phyloP scores from a whole-genome alignment of 768 basidiomycete genomes.

The Mycena galericulata region DNA sequence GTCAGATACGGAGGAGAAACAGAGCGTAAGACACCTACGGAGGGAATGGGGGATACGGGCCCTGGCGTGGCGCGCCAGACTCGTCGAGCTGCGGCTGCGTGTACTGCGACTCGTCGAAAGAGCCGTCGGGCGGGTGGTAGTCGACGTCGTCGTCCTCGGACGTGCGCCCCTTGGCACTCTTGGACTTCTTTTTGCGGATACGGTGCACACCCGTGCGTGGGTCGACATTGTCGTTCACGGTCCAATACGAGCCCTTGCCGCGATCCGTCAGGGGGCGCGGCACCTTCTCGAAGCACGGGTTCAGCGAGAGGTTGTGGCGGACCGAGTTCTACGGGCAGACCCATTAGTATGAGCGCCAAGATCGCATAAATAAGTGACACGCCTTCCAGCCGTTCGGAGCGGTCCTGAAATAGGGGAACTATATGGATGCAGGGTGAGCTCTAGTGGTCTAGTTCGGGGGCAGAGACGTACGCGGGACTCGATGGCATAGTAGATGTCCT shows the following conservation, averaged over 20 bases:
- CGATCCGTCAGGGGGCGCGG: constrained; percentile 92
- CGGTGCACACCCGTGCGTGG: constrained; percentile 91
- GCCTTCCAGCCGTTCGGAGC: constrained; percentile 95
- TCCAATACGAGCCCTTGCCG: constrained; percentile 94
- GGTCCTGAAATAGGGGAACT: constrained; percentile 92
- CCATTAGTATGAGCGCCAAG: constrained; percentile 39
- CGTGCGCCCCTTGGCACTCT: constrained; percentile 61
- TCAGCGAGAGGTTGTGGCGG: constrained; percentile 89
- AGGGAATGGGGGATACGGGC: constrained; percentile 71
- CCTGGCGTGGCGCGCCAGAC: constrained; percentile 45
- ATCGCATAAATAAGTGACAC: constrained; percentile 37
- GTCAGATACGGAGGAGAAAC: constrained; percentile 5
- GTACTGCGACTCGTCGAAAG: constrained; percentile 68
- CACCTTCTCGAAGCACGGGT: constrained; percentile 92
- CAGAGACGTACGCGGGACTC: constrained; percentile 79
- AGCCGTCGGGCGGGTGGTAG: constrained; percentile 65
- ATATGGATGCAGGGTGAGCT: constrained; percentile 32
- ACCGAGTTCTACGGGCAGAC: constrained; percentile 77
- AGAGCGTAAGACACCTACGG: constrained; percentile 58
- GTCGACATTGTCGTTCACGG: constrained; percentile 90
- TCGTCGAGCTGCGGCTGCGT: constrained; percentile 30
- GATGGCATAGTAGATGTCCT: constrained; percentile 94
- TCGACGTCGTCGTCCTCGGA: constrained; percentile 76
- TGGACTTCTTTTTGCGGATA: constrained; percentile 87
- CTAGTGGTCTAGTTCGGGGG: constrained; percentile 8